These are phyloP conservation scores for Cercospora sp. DNA, from an alignment of 2,329 filamentous ascomycete genomes.

Conservation along the genomic window DNA sequence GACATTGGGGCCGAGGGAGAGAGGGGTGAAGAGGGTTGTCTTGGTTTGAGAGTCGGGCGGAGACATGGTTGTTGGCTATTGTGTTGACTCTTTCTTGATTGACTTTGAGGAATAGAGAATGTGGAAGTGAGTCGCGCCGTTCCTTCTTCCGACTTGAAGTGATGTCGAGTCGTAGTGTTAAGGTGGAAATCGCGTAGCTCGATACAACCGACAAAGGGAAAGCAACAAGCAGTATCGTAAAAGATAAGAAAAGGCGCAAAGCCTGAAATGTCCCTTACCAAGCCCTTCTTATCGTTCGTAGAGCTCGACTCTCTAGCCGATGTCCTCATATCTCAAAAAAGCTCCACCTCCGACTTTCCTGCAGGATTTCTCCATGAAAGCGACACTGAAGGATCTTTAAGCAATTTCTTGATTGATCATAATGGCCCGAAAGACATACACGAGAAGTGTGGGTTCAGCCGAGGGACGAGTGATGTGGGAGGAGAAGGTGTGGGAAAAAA, in stretches of 20 bases:
- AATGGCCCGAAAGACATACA: background rate
- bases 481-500: background rate
- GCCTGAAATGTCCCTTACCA: background rate
- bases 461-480: background rate
- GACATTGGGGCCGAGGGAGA: background rate
- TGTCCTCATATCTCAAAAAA: background rate
- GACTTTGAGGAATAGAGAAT: background rate
- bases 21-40: slow-evolving; percentile 2
- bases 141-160: background rate
- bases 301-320: background rate
- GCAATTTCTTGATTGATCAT: background rate
- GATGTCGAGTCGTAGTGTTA: background rate
- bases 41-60: background rate
- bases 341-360: background rate
- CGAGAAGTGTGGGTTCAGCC: background rate
- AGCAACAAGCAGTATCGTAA: background rate
- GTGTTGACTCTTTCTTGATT: background rate
- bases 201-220: background rate
- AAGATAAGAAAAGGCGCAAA: background rate
- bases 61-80: slow-evolving; percentile 12
- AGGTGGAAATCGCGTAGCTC: background rate
- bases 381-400: background rate
- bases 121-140: background rate
- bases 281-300: background rate
- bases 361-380: background rate